phyloP scores from a whole-genome alignment of 306 rosid species.

The Cajanus cajan region DNA sequence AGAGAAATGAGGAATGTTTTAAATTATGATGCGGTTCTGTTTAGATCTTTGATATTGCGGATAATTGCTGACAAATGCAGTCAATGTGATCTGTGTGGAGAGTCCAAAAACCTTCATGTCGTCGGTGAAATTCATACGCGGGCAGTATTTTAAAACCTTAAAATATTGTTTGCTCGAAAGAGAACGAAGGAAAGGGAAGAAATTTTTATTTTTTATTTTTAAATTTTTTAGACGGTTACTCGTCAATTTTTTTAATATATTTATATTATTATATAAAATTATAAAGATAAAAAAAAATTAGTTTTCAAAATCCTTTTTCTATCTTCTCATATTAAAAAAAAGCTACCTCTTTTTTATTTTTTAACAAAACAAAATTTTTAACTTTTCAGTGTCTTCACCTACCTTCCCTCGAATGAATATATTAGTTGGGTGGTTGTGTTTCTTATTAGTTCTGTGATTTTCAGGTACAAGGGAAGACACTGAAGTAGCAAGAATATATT shows the following conservation, averaged over 20 bases:
- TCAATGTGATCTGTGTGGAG: neutral
- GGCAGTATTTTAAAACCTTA: neutral
- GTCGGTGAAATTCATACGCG: neutral
- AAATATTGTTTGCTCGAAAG: no score
- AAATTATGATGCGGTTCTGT: neutral
- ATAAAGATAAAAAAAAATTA: no score
- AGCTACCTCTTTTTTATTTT: no score
- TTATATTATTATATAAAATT: no score
- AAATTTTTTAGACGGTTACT: no score
- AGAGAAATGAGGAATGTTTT: neutral
- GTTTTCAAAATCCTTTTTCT: no score
- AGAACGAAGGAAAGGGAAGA: no score
- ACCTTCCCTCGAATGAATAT: neutral
- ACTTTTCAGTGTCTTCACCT: no score
- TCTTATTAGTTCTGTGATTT: slow-evolving; percentile 23
- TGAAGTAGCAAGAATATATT: slow-evolving; percentile 6
- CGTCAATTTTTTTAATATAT: no score
- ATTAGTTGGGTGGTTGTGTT: neutral
- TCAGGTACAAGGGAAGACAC: slow-evolving; percentile 32
- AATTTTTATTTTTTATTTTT: no score
- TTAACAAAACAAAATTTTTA: no score
- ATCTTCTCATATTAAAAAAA: no score
- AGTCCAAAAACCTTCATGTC: neutral
- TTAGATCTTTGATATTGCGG: neutral
- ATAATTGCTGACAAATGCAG: neutral